These are phyloP conservation scores for Conoideocrella luteorostrata DNA, from an alignment of 2,329 filamentous ascomycete species.

Conservation along the genomic window DNA sequence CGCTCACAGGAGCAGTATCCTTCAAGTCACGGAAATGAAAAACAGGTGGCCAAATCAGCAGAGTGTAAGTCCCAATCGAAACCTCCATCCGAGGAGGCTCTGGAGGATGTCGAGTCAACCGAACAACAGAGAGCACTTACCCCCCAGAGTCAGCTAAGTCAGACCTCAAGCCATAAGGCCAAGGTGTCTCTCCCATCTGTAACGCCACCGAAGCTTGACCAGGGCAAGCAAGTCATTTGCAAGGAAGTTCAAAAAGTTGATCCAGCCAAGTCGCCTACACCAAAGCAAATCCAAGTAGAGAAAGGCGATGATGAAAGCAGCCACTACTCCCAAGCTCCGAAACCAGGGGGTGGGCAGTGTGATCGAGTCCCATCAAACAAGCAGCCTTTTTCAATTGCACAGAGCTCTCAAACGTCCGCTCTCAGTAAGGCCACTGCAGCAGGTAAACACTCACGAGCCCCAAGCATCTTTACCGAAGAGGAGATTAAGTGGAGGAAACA, in stretches of 20 bases:
- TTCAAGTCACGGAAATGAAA: not conserved
- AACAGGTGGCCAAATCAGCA: not conserved
- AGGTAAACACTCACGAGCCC: conserved; percentile 8
- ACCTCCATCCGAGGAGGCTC: conserved; percentile 20
- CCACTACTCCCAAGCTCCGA: no score
- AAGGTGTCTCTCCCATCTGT: conserved; percentile 16
- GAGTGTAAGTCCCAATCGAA: conserved; percentile 20
- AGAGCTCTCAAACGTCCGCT: not conserved
- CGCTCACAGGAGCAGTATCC: not conserved
- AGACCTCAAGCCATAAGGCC: conserved; percentile 8
- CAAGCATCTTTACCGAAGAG: conserved; percentile 22
- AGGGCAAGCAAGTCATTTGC: not conserved
- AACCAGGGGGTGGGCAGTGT: no score
- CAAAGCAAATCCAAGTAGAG: not conserved
- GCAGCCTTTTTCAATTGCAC: not conserved
- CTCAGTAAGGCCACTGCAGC: not conserved
- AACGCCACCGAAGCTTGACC: conserved; percentile 1
- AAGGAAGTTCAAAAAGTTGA: not conserved
- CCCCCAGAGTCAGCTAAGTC: conserved; percentile 9
- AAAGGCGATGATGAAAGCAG: not conserved
- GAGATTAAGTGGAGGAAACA: conserved; percentile 24
- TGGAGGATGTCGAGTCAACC: conserved; percentile 10
- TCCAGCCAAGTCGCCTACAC: not conserved
- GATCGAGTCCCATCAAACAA: not conserved
- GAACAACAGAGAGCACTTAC: not conserved